Base-by-base conservation (phyloP, 768 basidiomycete species). In the Rubroboletus pulcherrimus region DNA sequence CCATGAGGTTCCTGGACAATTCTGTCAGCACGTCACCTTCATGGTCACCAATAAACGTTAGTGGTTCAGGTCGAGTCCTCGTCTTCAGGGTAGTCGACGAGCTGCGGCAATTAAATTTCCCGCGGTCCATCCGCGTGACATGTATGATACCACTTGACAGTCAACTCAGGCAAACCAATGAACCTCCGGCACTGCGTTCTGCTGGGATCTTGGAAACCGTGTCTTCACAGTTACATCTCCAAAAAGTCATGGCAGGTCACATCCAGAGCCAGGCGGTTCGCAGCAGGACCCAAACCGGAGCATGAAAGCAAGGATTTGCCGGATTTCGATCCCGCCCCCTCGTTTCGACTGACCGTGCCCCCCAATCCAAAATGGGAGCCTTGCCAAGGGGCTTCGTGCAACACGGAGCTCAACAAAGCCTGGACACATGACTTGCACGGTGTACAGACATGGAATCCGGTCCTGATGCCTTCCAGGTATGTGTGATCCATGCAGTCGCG, bases 301-400 rank as follows among this genome's bases (percentile, higher is more conserved):
- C 34, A 38, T 34, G 35, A 44, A 5, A 6, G n/a, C 49, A 35
- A 50, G 4, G 56, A 62, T 63, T 46, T 52, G 51, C 66, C 53
- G 10, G 45, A 37, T 14, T 58, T 58, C 48, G 48, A 71, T 61
- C 62, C 67, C 59, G 34, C 58, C 33, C 61, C 62, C 17, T 57
- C 68, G 8, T 78, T 78, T 52, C 67, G 61, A 58, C 59, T 71
- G 35, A 76, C 75, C 11, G 58, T 63, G 29, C 56, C 76, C 12
- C 77, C 78, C 1, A 73, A 74, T 62, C 74, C 76, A 21, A 53
- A 51, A 19, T 81, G 80, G 81, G 71, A 69, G 24, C 63, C 74
- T 31, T 78, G 78, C 35, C 71, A 77, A 39, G 76, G 77, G 15
- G 65, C 69, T 56, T 61, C 61, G 35, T 48, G 51, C 17, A 43